These are phyloP conservation scores for Nyctanthes arbortristis DNA, from an alignment of 257 asterid genomes.

Conservation along the genomic window DNA sequence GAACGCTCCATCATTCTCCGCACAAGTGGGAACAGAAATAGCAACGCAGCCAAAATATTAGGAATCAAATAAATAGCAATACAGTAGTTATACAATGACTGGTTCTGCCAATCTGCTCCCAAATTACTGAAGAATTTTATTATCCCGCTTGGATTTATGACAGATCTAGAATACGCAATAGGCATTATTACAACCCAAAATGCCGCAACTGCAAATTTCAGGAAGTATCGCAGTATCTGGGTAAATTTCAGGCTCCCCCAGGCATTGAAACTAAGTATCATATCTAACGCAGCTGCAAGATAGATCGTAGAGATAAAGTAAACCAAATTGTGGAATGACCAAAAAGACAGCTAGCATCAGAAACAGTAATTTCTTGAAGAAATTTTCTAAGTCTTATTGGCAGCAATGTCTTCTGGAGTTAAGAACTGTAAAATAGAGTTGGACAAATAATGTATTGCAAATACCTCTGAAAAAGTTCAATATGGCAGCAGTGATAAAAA, in stretches of 20 bases:
- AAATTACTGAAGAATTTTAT: constrained; percentile 61
- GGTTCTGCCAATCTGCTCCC: constrained; percentile 72
- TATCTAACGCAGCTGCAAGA: constrained; percentile 87
- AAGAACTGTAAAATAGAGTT: not conserved
- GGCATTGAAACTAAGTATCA: constrained; percentile 72
- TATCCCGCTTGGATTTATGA: constrained; percentile 81
- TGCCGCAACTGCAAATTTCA: constrained; percentile 76
- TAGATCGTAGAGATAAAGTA: constrained; percentile 17
- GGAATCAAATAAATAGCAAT: constrained; percentile 88
- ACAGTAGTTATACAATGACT: constrained; percentile 70
- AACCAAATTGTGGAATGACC: constrained; percentile 19
- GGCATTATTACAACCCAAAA: constrained; percentile 95
- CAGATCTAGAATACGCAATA: constrained; percentile 70
- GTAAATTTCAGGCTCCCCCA: constrained; percentile 83
- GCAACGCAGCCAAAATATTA: constrained; percentile 69
- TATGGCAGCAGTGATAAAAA: constrained; percentile 91
- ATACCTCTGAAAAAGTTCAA: constrained; percentile 86
- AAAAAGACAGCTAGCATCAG: constrained; percentile 11
- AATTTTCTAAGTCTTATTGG: not conserved
- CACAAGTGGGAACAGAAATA: constrained; percentile 77
- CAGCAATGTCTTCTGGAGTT: not conserved
- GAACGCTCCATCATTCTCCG: constrained; percentile 87
- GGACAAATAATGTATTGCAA: not conserved
- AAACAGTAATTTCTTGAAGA: not conserved
- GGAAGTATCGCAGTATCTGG: constrained; percentile 86